Evolutionary conservation across 345 rosid species (phyloP), one percentile per base, ranked within the genome.

Genomic region (Camelina hispida): DNA sequence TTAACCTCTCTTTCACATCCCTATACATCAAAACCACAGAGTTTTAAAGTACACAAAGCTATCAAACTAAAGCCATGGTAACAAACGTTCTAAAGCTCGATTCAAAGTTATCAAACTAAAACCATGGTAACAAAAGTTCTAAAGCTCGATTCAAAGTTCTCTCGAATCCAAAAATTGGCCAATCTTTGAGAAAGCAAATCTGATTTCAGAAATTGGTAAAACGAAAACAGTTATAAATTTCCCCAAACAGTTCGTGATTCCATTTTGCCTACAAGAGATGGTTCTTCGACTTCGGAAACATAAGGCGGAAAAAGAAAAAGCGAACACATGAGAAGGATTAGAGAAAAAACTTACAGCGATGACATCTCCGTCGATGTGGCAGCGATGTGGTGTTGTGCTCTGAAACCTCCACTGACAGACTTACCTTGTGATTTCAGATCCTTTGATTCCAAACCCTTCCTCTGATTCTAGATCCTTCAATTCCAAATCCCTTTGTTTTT

Each of bases 1-100:
- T 82, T 76, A 75, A 83, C 87, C 76, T 89, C 97, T 83, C 89
- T 86, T 82, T 95, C 99, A 71, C 96, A 91, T 7, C 92, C 95
- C 99, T 95, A 0, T 7, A 51, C 57, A 66, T 51, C 16, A 72
- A 65, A 65, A 71, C 63, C 59, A 43, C 43, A 32, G 6, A 16
- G 12, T 3, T 1, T 75, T 68, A 51, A 20, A 59, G 51, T 3
- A 18, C 6, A 34, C 48, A 28, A 37, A 17, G 22, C 30, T 20
- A 61, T 20, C 48, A 11, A 20, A 38, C n/a, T 4, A 28, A 60
- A 66, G 16, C 35, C 13, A 52, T 14, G 43, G 44, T 1, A 32
- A 62, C 66, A 46, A 25, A 54, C 44, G 9, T 10, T 69, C 17
- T 35, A 13, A 51, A 58, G 28, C 42, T 59, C 68, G 46, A 40